Conservation (phyloP, 2,329 filamentous ascomycete genomes). For the Exophiala alcalophila region DNA sequence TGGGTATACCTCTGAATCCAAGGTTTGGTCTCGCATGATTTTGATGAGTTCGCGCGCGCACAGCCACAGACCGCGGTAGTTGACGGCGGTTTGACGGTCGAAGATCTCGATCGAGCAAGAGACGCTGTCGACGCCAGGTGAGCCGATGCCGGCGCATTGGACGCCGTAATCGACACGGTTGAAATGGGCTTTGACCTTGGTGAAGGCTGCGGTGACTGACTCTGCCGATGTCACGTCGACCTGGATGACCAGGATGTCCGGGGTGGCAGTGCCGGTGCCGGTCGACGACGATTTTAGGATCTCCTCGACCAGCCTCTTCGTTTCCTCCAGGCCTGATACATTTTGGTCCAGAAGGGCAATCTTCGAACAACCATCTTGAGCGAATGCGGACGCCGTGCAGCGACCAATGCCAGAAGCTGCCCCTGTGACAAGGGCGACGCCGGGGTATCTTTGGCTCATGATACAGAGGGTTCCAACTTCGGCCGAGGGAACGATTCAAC, state of each 20-base stretch:
- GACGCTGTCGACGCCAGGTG: constrained; percentile 37
- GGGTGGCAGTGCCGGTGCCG: too few species aligned
- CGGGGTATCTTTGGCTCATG: too few species aligned
- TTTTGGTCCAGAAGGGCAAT: constrained; percentile 1
- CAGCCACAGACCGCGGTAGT: constrained; percentile 51
- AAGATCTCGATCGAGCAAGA: constrained; percentile 56
- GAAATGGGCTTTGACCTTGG: constrained; percentile 44
- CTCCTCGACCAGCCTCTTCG: background rate
- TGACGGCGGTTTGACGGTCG: constrained; percentile 61
- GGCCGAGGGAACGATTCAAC: too few species aligned
- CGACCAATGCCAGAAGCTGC: constrained; percentile 41
- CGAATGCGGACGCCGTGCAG: constrained; percentile 4
- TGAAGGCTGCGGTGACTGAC: constrained; percentile 46
- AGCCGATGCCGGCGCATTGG: constrained; percentile 55
- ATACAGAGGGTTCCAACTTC: too few species aligned
- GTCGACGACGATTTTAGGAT: too few species aligned
- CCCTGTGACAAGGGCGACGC: constrained; percentile 33
- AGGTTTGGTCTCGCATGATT: constrained; percentile 1
- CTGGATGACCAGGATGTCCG: constrained; percentile 38
- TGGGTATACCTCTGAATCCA: constrained; percentile 4
- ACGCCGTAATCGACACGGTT: constrained; percentile 55
- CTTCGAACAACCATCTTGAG: background rate
- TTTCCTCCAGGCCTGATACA: background rate
- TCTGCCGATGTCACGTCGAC: constrained; percentile 48
- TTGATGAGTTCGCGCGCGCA: constrained; percentile 2